These are phyloP conservation scores for Medicago ruthenica DNA, from an alignment of 306 rosid species.

Conservation along the genomic window DNA sequence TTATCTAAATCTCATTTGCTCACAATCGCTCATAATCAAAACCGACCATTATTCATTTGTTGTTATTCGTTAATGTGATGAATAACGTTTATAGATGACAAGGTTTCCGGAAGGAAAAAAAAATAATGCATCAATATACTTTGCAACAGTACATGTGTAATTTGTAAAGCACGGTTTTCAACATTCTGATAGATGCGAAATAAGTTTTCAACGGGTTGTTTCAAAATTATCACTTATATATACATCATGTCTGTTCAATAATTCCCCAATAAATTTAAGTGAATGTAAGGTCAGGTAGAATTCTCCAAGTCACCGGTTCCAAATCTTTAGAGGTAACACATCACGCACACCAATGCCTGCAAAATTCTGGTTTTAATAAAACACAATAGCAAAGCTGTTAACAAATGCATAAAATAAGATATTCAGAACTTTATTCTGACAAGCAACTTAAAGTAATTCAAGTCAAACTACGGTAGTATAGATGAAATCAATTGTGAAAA, in stretches of 20 bases:
- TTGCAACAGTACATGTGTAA: constrained; percentile 1
- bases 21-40: neutral
- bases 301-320: constrained; percentile 49
- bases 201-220: constrained; percentile 37
- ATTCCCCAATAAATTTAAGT: constrained; percentile 44
- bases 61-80: neutral
- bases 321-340: constrained; percentile 54
- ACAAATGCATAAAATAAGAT: constrained; percentile 14
- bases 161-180: constrained; percentile 13
- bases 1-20: neutral
- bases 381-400: constrained; percentile 16
- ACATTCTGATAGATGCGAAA: neutral
- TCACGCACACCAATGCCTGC: constrained; percentile 51
- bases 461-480: constrained; percentile 32
- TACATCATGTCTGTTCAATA: constrained; percentile 51
- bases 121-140: neutral
- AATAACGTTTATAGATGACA: neutral
- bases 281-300: constrained; percentile 37
- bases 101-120: neutral
- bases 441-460: constrained; percentile 4
- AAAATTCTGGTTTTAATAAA: constrained; percentile 45
- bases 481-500: constrained; percentile 19
- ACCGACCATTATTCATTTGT: neutral
- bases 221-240: constrained; percentile 50
- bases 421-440: constrained; percentile 6